phyloP scores from a whole-genome alignment of 805 yeast species.

The Candida coquimbonensis region DNA sequence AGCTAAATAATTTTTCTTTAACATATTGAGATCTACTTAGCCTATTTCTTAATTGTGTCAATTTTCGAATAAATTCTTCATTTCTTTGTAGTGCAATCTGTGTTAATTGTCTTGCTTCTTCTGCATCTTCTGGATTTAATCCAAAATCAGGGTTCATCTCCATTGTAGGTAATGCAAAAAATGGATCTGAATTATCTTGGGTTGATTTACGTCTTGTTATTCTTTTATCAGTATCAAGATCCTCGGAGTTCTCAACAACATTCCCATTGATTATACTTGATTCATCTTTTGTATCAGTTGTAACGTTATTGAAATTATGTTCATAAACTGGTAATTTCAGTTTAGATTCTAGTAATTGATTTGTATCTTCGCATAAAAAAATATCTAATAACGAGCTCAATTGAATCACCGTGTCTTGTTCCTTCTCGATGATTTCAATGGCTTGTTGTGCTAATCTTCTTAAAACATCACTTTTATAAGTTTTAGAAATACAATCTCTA shows the following conservation, averaged over 20 bases:
- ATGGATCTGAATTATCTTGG: conserved; percentile 43
- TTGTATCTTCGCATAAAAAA: conserved; percentile 83
- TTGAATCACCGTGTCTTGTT: conserved; percentile 69
- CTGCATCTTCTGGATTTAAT: conserved; percentile 48
- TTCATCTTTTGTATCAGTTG: not conserved
- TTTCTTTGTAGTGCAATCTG: conserved; percentile 77
- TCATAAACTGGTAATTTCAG: conserved; percentile 65
- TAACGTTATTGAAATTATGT: conserved; percentile 38
- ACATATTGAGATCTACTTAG: conserved; percentile 72
- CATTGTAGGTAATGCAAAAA: conserved; percentile 55
- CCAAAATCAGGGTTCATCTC: conserved; percentile 40
- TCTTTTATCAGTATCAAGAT: conserved; percentile 22
- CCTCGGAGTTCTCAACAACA: conserved; percentile 15
- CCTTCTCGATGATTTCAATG: conserved; percentile 71
- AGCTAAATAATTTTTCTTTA: conserved; percentile 59
- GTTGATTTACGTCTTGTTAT: conserved; percentile 22
- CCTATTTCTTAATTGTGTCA: conserved; percentile 67
- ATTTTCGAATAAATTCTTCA: conserved; percentile 79
- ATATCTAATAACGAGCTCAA: conserved; percentile 67
- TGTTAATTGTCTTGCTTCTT: conserved; percentile 62
- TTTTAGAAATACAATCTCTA: conserved; percentile 61
- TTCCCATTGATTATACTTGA: not conserved
- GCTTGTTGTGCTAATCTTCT: conserved; percentile 62
- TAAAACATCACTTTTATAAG: conserved; percentile 53
- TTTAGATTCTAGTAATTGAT: conserved; percentile 53